Conservation (phyloP, 1,284 basidiomycete genomes). For the Vanrija sp. region DNA sequence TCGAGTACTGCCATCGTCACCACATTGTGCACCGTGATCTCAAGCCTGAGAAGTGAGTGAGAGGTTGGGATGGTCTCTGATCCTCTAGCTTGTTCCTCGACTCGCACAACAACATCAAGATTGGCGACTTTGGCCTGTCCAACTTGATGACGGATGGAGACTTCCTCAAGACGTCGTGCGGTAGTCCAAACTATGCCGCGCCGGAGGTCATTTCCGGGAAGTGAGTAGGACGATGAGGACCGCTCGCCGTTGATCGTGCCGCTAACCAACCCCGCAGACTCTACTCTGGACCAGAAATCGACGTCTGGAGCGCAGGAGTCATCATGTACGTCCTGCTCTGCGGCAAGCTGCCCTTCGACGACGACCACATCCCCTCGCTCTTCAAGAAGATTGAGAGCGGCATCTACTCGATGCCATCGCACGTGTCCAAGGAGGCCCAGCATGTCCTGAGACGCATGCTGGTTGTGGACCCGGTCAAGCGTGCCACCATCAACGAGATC, state of each 20-base stretch:
- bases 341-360: conserved; percentile 88
- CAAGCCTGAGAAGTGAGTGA: conserved; percentile 78
- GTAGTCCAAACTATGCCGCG: conserved; percentile 92
- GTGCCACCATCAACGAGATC: conserved; percentile 86
- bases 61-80: conserved; percentile 53
- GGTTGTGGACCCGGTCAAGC: conserved; percentile 83
- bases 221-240: conserved; percentile 26
- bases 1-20: conserved; percentile 89
- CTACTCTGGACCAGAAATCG: conserved; percentile 92
- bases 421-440: conserved; percentile 71
- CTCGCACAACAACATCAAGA: conserved; percentile 67
- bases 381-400: conserved; percentile 93
- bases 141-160: conserved; percentile 93
- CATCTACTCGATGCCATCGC: conserved; percentile 72
- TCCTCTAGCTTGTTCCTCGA: conserved; percentile 52
- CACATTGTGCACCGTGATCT: conserved; percentile 95
- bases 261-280: conserved; percentile 48
- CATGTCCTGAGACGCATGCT: conserved; percentile 81
- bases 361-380: conserved; percentile 83
- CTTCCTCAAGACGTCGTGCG: conserved; percentile 90
- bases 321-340: conserved; percentile 94
- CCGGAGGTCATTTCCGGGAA: conserved; percentile 92
- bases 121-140: conserved; percentile 90
- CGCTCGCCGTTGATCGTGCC: too few species aligned
- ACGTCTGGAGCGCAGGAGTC: conserved; percentile 95